A percentile compares a stretch with the other conserved stretches of the same genome.
These are phyloP conservation scores for Yarrowia keelungensis DNA, from an alignment of 805 yeast genomes.

Conservation along the genomic window DNA sequence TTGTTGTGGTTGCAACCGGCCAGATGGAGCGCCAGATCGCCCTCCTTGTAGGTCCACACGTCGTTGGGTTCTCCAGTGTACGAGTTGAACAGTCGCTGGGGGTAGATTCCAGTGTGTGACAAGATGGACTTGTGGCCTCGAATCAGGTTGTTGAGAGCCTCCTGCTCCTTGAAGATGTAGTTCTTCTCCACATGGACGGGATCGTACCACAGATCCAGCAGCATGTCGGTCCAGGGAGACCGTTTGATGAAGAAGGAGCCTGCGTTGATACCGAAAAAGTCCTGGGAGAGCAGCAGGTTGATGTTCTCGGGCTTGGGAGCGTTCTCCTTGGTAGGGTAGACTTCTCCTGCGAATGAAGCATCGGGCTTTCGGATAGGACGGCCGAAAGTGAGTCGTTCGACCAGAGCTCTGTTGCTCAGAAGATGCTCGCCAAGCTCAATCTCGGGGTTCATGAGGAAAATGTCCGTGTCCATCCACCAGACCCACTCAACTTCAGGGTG, in stretches of 20 bases:
- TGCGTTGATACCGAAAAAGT: constrained; percentile 47
- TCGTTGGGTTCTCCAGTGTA: constrained; percentile 42
- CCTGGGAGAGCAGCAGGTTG: constrained; percentile 47
- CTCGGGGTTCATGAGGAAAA: constrained; percentile 49
- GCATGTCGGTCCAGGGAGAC: constrained; percentile 42
- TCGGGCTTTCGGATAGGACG: constrained; percentile 43
- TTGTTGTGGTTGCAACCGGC: constrained; percentile 44
- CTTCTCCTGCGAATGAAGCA: constrained; percentile 38
- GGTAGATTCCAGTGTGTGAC: constrained; percentile 46
- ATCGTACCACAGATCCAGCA: constrained; percentile 49
- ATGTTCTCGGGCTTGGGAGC: constrained; percentile 41
- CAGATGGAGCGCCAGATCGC: constrained; percentile 48
- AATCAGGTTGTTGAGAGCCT: constrained; percentile 43
- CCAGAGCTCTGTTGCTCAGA: constrained; percentile 46
- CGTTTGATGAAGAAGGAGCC: constrained; percentile 49
- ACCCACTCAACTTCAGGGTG: constrained; percentile 52
- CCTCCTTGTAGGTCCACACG: constrained; percentile 41
- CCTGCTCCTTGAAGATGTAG: constrained; percentile 45
- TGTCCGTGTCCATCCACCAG: constrained; percentile 53
- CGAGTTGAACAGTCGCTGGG: constrained; percentile 48
- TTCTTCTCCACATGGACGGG: constrained; percentile 41
- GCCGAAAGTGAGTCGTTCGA: constrained; percentile 44
- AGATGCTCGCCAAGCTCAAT: constrained; percentile 47
- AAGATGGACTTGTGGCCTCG: constrained; percentile 42
- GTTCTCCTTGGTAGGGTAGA: not conserved